Evolutionary conservation across 257 asterid species (phyloP), one percentile per base, ranked within the genome.

Genomic region (Nicotiana tomentosiformis): DNA sequence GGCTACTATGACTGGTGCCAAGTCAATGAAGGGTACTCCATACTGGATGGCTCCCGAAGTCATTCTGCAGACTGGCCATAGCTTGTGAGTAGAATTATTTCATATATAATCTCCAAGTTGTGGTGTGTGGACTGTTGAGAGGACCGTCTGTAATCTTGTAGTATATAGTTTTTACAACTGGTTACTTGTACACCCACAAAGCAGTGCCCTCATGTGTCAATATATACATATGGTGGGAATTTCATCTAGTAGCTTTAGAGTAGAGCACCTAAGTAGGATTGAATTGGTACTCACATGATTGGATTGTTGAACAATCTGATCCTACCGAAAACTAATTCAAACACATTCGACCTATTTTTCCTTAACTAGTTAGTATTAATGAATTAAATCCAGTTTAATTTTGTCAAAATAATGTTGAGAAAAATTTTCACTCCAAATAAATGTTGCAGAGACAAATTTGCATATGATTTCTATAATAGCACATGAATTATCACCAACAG

Each of bases 31-130:
- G 93, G 99, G 99, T 74, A 96, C 99, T 84, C 98, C 99, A 32
- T 96, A 96, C 85, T 96, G 99, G 99, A 96, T 96, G 99, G 99
- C 99, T 89, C 98, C 99, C 77, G 99, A 96, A 91, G 99, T 96
- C 77, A 96, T 96, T 81, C 96, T 94, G 85, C 99, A 96, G 91
- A 96, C 98, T 82, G 99, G 99, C 82, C 99, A 96, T 86, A 94
- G 97, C 90, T 96, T 94, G 99, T 96, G 87, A 93, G 99, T 94
- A 81, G 78, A 86, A 51, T 33, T 74, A 74, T 74, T 26, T 51
- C 62, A 26, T 74, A 26, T 23, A 14, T 23, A 26, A 51, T 49
- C 29, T 49, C 62, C 64, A 74, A 74, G 43, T 11, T 74, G 61
- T 49, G 60, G 14, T 72, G 79, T 72, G 26, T 72, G 61, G 39